phyloP scores from a whole-genome alignment of 371 early-diverging fungal species.

The Basidiobolus meristosporus region DNA sequence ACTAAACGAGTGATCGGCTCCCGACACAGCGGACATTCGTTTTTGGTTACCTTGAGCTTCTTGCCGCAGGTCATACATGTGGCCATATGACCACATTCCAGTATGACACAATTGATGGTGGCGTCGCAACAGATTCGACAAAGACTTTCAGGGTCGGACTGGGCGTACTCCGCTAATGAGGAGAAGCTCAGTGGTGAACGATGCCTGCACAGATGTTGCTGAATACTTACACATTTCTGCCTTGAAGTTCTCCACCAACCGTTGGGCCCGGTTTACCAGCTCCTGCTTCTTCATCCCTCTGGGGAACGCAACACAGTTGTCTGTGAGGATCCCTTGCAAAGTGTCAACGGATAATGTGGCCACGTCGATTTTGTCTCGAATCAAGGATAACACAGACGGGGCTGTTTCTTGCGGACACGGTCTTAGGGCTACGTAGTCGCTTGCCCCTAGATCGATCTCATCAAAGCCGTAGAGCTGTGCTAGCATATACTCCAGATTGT shows the following conservation, averaged over 20 bases:
- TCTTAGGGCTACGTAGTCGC: neutral
- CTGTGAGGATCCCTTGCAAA: slow-evolving; percentile 20
- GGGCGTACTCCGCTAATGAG: slow-evolving; percentile 1
- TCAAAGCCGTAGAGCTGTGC: slow-evolving; percentile 1
- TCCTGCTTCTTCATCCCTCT: slow-evolving; percentile 28
- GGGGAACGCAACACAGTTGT: slow-evolving; percentile 22
- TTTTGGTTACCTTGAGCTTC: slow-evolving; percentile 19
- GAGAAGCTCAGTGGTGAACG: too few relatives aligned
- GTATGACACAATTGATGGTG: slow-evolving; percentile 34
- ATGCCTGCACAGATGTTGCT: too few relatives aligned
- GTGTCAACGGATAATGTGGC: slow-evolving; percentile 20
- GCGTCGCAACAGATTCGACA: slow-evolving; percentile 37
- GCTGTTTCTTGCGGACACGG: neutral
- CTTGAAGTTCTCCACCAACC: slow-evolving; percentile 17
- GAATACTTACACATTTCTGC: slow-evolving; percentile 5
- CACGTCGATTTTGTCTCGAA: slow-evolving; percentile 15
- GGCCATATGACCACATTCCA: slow-evolving; percentile 28
- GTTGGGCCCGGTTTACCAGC: slow-evolving; percentile 17
- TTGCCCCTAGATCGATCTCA: neutral
- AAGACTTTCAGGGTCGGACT: slow-evolving; percentile 8
- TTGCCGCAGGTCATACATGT: slow-evolving; percentile 38
- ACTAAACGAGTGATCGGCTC: slow-evolving; percentile 24
- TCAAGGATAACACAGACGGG: slow-evolving; percentile 9
- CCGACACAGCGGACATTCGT: slow-evolving; percentile 43
- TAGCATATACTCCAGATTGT: neutral